These are phyloP conservation scores for Boletus eberwhitei DNA, from an alignment of 768 basidiomycete genomes.

Conservation along the genomic window DNA sequence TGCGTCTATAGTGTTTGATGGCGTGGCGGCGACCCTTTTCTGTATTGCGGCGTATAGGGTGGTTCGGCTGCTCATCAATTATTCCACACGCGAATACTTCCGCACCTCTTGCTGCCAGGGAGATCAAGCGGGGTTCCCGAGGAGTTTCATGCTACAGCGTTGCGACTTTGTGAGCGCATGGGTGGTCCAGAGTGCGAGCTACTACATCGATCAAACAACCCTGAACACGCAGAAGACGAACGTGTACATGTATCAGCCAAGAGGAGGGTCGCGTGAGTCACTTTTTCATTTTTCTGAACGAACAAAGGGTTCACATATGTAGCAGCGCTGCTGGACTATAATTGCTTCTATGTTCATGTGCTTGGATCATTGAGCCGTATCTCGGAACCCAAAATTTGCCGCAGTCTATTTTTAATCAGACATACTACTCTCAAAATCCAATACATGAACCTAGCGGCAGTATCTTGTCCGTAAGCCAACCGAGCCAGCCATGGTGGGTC, in stretches of 20 bases:
- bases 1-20: slow-evolving; percentile 4
- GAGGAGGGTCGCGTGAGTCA: slow-evolving; percentile 25
- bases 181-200: slow-evolving; percentile 29
- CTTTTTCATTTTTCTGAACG: not conserved
- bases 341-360: not conserved
- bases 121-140: slow-evolving; percentile 28
- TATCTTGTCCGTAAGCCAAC: not conserved
- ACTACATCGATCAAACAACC: not conserved
- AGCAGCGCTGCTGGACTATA: slow-evolving; percentile 19
- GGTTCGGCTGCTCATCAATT: slow-evolving; percentile 32
- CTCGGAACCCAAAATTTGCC: slow-evolving; percentile 4
- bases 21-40: slow-evolving; percentile 5
- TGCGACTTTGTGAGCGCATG: slow-evolving; percentile 29
- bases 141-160: slow-evolving; percentile 28
- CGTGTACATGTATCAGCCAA: slow-evolving; percentile 7
- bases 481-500: not conserved
- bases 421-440: not conserved
- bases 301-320: not conserved
- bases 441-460: not conserved
- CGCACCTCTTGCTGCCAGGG: slow-evolving; percentile 29
- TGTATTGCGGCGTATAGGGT: slow-evolving; percentile 17
- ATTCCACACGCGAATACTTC: slow-evolving; percentile 36
- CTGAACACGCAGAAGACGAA: slow-evolving; percentile 3
- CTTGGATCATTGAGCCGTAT: slow-evolving; percentile 5
- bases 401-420: slow-evolving; percentile 10